phyloP scores from a whole-genome alignment of 495 filamentous ascomycete genomes.

The Letharia lupina region DNA sequence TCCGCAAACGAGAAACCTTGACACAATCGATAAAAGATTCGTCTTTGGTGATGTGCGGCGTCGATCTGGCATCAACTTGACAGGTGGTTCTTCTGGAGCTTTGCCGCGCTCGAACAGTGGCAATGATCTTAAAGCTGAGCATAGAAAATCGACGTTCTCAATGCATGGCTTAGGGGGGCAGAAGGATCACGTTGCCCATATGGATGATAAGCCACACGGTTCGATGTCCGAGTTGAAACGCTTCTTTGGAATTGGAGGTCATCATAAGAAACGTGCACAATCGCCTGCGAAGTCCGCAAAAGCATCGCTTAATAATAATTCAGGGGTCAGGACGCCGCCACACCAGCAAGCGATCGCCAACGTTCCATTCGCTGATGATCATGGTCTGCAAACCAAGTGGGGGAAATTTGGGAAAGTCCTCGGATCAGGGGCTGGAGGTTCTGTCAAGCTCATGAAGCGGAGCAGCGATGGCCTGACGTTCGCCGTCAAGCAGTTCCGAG shows the following conservation, averaged over 20 bases:
- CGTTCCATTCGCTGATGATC: constrained; percentile 90
- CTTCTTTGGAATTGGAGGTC: constrained; percentile 70
- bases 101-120: constrained; percentile 40
- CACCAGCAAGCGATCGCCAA: constrained; percentile 47
- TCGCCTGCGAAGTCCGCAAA: constrained; percentile 49
- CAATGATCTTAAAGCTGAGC: constrained; percentile 38
- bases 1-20: constrained; percentile 57
- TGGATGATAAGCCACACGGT: constrained; percentile 58
- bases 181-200: constrained; percentile 36
- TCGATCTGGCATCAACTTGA: constrained; percentile 24
- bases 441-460: constrained; percentile 88
- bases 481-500: constrained; percentile 93
- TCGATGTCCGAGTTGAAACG: constrained; percentile 93
- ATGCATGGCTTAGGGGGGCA: constrained; percentile 33
- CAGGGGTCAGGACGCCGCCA: constrained; percentile 50
- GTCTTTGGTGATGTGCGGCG: constrained; percentile 64
- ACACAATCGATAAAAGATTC: constrained; percentile 73
- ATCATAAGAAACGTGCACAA: constrained; percentile 58
- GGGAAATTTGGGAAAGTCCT: constrained; percentile 91
- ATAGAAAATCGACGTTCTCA: constrained; percentile 39
- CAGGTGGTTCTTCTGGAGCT: constrained; percentile 17
- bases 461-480: constrained; percentile 85
- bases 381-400: constrained; percentile 83
- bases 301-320: constrained; percentile 26
- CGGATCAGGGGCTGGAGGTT: constrained; percentile 90